phyloP scores from a whole-genome alignment of 2,329 filamentous ascomycete species.

The Penicillium sp. region DNA sequence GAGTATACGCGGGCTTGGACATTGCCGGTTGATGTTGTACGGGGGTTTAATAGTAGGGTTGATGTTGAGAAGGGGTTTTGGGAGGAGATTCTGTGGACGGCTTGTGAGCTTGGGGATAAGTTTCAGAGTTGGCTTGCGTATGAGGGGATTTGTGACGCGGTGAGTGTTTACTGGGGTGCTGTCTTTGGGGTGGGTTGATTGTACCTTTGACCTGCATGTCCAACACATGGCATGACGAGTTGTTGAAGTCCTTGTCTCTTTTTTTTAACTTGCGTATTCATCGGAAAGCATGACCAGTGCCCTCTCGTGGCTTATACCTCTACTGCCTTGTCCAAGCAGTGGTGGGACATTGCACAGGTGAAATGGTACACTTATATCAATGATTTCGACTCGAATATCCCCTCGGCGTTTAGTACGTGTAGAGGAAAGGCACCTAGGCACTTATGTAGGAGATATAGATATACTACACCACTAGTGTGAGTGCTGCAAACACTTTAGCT shows the following conservation, averaged over 20 bases:
- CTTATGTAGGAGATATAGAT: too few relatives aligned
- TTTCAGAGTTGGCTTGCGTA: slow-evolving; percentile 26
- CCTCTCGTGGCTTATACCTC: neutral
- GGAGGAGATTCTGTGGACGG: slow-evolving; percentile 33
- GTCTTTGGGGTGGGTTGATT: slow-evolving; percentile 16
- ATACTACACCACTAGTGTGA: too few relatives aligned
- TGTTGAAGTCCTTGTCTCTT: neutral
- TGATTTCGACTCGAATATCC: neutral
- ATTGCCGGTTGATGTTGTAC: slow-evolving; percentile 23
- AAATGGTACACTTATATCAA: neutral
- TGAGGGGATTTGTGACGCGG: slow-evolving; percentile 26
- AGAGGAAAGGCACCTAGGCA: too few relatives aligned
- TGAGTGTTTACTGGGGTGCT: slow-evolving; percentile 28
- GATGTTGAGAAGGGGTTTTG: slow-evolving; percentile 35
- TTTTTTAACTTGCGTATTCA: neutral
- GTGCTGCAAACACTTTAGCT: too few relatives aligned
- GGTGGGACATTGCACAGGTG: neutral
- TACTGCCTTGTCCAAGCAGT: neutral
- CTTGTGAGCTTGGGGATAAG: slow-evolving; percentile 31
- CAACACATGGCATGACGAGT: neutral
- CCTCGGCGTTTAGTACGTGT: neutral
- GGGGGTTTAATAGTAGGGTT: slow-evolving; percentile 19
- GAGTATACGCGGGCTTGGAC: slow-evolving; percentile 29
- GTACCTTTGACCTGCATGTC: neutral
- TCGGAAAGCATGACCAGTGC: neutral